phyloP scores from a whole-genome alignment of 2,329 filamentous ascomycete species.

The Monilinia vaccinii-corymbosi region DNA sequence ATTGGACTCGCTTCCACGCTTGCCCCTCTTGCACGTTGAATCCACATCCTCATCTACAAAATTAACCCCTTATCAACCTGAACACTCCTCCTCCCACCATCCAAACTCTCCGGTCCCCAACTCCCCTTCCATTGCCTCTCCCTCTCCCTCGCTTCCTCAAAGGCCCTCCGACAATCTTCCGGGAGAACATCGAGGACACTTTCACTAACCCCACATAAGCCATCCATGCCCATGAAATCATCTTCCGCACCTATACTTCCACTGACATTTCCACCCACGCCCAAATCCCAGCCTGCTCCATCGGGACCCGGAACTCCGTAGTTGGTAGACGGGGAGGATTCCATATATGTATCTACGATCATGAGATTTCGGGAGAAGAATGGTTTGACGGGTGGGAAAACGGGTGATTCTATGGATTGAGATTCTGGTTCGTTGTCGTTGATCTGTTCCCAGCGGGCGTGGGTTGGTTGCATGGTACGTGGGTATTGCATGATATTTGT shows the following conservation, averaged over 20 bases:
- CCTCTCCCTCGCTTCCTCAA: conserved; percentile 54
- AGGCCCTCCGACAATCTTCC: conserved; percentile 60
- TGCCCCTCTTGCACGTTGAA: too few species aligned
- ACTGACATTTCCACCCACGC: conserved; percentile 9
- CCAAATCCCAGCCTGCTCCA: conserved; percentile 38
- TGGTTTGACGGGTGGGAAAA: conserved; percentile 46
- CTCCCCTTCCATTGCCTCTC: conserved; percentile 64
- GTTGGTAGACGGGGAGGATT: conserved; percentile 43
- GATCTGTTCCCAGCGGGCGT: conserved; percentile 72
- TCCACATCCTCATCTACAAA: not conserved
- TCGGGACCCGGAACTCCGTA: conserved; percentile 52
- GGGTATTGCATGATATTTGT: conserved; percentile 90
- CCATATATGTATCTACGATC: conserved; percentile 51
- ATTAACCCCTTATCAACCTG: conserved; percentile 49
- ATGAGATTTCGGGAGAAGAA: conserved; percentile 52
- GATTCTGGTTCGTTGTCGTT: conserved; percentile 29
- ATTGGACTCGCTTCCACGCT: not conserved
- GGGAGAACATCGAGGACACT: conserved; percentile 60
- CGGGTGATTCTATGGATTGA: conserved; percentile 24
- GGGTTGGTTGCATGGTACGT: conserved; percentile 79
- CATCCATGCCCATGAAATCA: conserved; percentile 32
- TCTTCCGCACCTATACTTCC: not conserved
- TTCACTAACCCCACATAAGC: conserved; percentile 53
- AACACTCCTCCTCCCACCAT: conserved; percentile 42
- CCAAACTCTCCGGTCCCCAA: conserved; percentile 62